Conservation (phyloP, 306 rosid species). For the Ormosia semicastrata region DNA sequence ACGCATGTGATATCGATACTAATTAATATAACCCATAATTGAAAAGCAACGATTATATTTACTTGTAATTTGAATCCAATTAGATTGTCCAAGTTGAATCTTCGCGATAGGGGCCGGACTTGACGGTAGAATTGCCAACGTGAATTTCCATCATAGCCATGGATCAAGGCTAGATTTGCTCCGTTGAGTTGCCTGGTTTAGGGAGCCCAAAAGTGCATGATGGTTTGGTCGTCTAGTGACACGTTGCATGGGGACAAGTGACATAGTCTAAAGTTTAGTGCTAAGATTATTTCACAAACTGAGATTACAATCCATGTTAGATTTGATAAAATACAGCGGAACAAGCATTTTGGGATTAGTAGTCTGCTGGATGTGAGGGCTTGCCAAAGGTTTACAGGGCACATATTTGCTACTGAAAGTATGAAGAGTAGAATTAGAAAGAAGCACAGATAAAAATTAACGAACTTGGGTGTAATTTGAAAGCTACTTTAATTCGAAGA, state of each 20-base stretch:
- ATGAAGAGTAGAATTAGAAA: too few species aligned
- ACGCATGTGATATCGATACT: not conserved
- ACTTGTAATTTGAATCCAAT: too few species aligned
- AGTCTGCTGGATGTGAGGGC: not conserved
- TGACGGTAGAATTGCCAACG: constrained; percentile 43
- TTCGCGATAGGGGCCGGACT: constrained; percentile 26
- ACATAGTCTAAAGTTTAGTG: constrained; percentile 32
- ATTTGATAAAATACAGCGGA: too few species aligned
- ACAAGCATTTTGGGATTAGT: too few species aligned
- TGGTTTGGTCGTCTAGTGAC: constrained; percentile 35
- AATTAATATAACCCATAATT: not conserved
- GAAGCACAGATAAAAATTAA: too few species aligned
- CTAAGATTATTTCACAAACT: not conserved
- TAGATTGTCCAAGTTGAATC: not conserved
- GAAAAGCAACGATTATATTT: not conserved
- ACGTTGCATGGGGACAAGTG: constrained; percentile 34
- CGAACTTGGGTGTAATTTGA: too few species aligned
- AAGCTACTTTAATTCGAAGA: too few species aligned
- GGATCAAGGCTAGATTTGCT: constrained; percentile 34
- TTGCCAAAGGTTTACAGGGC: not conserved
- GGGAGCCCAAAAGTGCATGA: constrained; percentile 43
- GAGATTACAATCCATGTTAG: not conserved
- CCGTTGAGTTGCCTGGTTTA: not conserved
- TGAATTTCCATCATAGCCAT: constrained; percentile 47
- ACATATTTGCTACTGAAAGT: too few species aligned